Evolutionary conservation across 192 early-diverging fungal species (phyloP).

Genomic region (Gonapodya prolifera): DNA sequence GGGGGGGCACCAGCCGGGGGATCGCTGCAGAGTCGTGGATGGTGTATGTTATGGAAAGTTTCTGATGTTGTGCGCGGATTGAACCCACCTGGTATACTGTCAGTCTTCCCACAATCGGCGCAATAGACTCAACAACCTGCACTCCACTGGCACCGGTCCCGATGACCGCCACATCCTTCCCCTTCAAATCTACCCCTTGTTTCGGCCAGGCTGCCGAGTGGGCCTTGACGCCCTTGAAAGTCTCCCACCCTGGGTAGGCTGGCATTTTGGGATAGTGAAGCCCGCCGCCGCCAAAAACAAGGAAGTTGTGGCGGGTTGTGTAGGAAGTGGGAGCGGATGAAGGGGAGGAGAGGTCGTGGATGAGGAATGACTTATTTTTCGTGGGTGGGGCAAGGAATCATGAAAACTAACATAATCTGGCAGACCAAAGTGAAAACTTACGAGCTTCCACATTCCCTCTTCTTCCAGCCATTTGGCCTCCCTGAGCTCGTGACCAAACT

Average conservation of each 20-base stretch:
- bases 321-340: too few relatives aligned
- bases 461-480: not conserved
- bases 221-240: slow-evolving; percentile 32
- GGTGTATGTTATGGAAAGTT: not conserved
- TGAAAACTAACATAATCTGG: too few relatives aligned
- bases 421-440: too few relatives aligned
- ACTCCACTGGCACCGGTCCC: slow-evolving; percentile 27
- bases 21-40: slow-evolving; percentile 9
- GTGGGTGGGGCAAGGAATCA: too few relatives aligned
- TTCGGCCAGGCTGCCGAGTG: slow-evolving; percentile 42
- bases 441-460: not conserved
- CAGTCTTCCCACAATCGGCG: slow-evolving; percentile 18
- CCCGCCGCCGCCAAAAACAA: slow-evolving; percentile 35
- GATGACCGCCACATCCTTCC: slow-evolving; percentile 29
- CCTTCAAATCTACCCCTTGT: slow-evolving; percentile 24
- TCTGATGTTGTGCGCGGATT: not conserved
- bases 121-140: slow-evolving; percentile 26
- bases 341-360: too few relatives aligned
- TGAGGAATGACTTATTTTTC: too few relatives aligned
- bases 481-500: not conserved
- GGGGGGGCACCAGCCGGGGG: slow-evolving; percentile 7
- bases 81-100: slow-evolving; percentile 20
- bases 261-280: slow-evolving; percentile 33
- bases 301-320: slow-evolving; percentile 18
- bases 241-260: slow-evolving; percentile 20